These are phyloP conservation scores for Geotrichum aggregatum DNA, from an alignment of 1,139 yeast species.

Conservation along the genomic window DNA sequence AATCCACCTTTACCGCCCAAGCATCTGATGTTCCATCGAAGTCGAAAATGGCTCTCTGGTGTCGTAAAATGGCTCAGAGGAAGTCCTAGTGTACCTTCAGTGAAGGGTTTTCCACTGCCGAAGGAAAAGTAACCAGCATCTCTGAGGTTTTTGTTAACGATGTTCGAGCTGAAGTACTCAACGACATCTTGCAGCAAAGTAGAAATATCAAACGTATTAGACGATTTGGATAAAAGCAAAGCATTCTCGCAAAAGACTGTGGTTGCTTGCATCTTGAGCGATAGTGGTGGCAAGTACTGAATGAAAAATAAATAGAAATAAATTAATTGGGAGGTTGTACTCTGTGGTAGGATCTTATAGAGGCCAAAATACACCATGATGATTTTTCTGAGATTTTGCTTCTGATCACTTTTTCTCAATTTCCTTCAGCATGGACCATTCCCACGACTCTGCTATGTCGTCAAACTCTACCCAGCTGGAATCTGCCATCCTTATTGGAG, in stretches of 20 bases:
- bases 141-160: not conserved
- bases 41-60: not conserved
- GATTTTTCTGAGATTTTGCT: too few species aligned
- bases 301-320: not conserved
- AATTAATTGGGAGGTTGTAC: not conserved
- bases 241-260: conserved; percentile 18
- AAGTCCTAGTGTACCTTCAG: not conserved
- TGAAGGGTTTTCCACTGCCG: conserved; percentile 17
- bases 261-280: not conserved
- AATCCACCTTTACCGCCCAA: conserved; percentile 53
- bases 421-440: conserved; percentile 1
- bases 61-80: conserved; percentile 12
- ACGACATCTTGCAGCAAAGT: conserved; percentile 7
- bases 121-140: conserved; percentile 12
- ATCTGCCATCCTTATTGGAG: not conserved
- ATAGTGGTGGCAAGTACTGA: not conserved
- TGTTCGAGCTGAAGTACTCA: conserved; percentile 8
- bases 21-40: conserved; percentile 17
- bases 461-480: not conserved
- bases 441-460: not conserved
- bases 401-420: not conserved
- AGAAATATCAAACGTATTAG: conserved; percentile 3
- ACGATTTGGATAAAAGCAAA: not conserved
- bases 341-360: too few species aligned
- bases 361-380: too few species aligned